These are phyloP conservation scores for Przewalskia tangutica DNA, from an alignment of 257 asterid genomes.

Conservation along the genomic window DNA sequence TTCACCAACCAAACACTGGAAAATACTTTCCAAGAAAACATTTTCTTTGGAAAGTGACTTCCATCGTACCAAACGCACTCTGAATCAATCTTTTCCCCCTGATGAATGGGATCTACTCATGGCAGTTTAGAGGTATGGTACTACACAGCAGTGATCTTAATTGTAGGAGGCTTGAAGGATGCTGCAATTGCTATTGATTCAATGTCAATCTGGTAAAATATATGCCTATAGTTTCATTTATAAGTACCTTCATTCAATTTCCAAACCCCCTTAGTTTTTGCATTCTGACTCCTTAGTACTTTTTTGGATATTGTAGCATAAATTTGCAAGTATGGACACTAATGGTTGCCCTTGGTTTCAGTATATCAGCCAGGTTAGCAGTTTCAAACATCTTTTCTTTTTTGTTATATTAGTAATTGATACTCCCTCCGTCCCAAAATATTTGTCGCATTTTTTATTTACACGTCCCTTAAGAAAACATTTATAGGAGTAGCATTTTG, in stretches of 20 bases:
- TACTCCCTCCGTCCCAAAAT: too few relatives aligned
- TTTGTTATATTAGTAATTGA: background rate
- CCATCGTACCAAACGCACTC: background rate
- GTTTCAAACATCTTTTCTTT: background rate
- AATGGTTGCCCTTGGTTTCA: slow-evolving; percentile 30
- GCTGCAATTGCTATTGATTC: slow-evolving; percentile 36
- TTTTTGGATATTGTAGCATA: slow-evolving; percentile 13
- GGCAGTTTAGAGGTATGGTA: slow-evolving; percentile 42
- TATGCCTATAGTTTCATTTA: background rate
- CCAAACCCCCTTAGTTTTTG: background rate
- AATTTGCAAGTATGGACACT: slow-evolving; percentile 29
- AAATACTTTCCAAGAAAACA: background rate
- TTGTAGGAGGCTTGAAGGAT: slow-evolving; percentile 37
- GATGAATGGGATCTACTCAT: background rate
- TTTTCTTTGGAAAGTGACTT: background rate
- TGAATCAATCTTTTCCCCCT: background rate
- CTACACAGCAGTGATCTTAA: slow-evolving; percentile 25
- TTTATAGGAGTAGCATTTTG: too few relatives aligned
- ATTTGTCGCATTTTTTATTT: too few relatives aligned
- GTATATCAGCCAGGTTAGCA: slow-evolving; percentile 23
- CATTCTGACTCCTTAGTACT: background rate
- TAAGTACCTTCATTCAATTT: background rate
- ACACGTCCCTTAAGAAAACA: too few relatives aligned
- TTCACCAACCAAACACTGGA: too few relatives aligned
- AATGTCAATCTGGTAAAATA: slow-evolving; percentile 32